Base-by-base conservation (phyloP, 129 eudicot genomes). In the Helichrysum umbraculigerum region DNA sequence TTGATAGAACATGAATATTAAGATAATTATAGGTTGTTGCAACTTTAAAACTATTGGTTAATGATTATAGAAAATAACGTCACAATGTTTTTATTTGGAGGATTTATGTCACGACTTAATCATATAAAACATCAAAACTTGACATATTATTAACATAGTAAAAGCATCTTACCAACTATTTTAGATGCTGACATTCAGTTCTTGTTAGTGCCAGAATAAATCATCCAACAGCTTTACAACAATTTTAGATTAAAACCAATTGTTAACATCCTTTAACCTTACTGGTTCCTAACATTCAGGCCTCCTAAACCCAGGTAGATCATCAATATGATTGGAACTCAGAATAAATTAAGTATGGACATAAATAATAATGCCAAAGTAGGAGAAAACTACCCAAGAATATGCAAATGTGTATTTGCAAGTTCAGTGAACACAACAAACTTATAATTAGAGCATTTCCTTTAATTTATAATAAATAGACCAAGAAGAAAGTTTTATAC, bases 241-340 rank as follows among this genome's bases (percentile, higher is more conserved):
- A 65, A 22, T 68, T 68, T 1, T 29, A 29, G 7, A 62, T 29
- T 52, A n/a, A 70, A 75, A 10, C 63, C 20, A 29, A 42, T 41
- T 41, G 4, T 10, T 9, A 10, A 65, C 15, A 65, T 39, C n/a
- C 52, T 67, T 19, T 14, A 41, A 41, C 42, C 58, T 74, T 42
- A 74, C 61, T 74, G 78, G 70, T 74, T 74, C 78, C 76, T 29
- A n/a, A 41, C n/a, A 9, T 47, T 15, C 42, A 60, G 60, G 69
- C 58, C 30, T 66, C 71, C 51, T 33, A 66, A 66, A 66, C 29
- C 44, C 71, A 33, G 28, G n/a, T 33, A 39, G 47, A 35, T 50
- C 72, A 67, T 39, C 72, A 35, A 20, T 65, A 39, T 67, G 50
- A 37, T 39, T 67, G 72, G 54, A 67, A 67, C 15, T 11, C 54